Base-by-base conservation (phyloP, 2,329 filamentous ascomycete genomes). In the Cladosporium phlei region DNA sequence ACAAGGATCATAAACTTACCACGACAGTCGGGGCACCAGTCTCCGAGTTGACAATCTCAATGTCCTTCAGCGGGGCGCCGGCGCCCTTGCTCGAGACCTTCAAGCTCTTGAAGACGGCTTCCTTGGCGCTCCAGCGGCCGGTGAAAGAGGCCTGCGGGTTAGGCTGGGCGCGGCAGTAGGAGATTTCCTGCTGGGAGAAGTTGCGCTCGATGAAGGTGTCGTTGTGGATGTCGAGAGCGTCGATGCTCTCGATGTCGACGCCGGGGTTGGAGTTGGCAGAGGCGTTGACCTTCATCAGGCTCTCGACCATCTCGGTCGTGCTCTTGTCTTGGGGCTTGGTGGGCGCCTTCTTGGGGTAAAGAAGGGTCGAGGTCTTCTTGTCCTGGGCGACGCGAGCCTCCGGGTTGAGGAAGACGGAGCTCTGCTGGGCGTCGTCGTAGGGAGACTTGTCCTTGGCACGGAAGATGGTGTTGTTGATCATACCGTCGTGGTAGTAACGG, bases 401-500 rank as follows among this genome's bases (percentile, higher is more conserved):
- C 4, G 94, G 93, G 77, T 98, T 95, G 56, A 98, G 81, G 70
- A 97, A 89, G 56, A 98, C 85, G 54, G 84, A 80, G 68, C 80
- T 80, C 71, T 95, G 85, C 72, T 93, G 86, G 48, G 86, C 83
- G 46, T 96, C 88, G 35, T 82, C 83, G 73, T 97, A 98, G 34
- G 93, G 94, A 34, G 90, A 78, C 66, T 90, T 83, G 63, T 79
- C 79, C 82, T 98, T 98, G 68, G 94, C 90, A 53, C 95, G 89
- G 71, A 98, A 98, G 69, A 98, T 79, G 55, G 83, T 88, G 77
- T 98, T 97, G 78, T 95, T 96, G 78, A 97, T 90, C 67, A 98
- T 78, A 53, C 91, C 90, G 61, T 95, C 95, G 75, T 98, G 94
- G 83, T 94, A 95, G 81, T 88, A 97, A 55, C 93, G 82, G 78